Evolutionary conservation across 805 yeast species (phyloP), one percentile per base, ranked within the genome.

Genomic region (Pichia exigua): DNA sequence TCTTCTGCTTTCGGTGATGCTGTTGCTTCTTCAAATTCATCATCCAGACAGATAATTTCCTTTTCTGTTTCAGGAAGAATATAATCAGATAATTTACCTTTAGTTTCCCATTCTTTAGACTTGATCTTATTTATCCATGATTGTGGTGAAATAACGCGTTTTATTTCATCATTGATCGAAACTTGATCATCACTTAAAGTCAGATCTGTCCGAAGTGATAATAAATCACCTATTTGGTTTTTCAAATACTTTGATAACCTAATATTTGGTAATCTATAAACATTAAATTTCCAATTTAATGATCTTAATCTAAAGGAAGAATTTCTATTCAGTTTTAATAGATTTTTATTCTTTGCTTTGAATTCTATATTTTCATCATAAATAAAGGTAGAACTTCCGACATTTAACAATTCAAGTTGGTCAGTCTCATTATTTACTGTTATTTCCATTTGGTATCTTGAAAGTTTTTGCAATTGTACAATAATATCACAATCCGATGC

Each of bases 331-430:
- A 49, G 21, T 9, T 40, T 18, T 18, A 49, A 7, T 3, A 26
- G 5, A 4, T 40, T 45, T 3, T 41, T 28, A 15, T 2, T 10
- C 11, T 43, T 42, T 27, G 48, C 48, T 7, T 49, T 49, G 18
- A 49, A 24, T 26, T 46, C 49, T 28, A 30, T 43, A 8, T 42
- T 44, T 3, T 24, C n/a, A 5, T 15, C 46, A 46, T 45, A 42
- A n/a, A 49, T 13, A 48, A 48, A 49, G 17, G 48, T 49, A 7
- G 52, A 48, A 22, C 45, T 44, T 17, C 51, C 51, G 10, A 24
- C 26, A 35, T 48, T 48, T 8, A 15, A 18, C 26, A 48, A 5
- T 12, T 22, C 13, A 6, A 49, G 27, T 32, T 32, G n/a, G 17
- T 32, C 38, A 18, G 18, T 20, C 4, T 28, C 45, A 40, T 48